phyloP scores from a whole-genome alignment of 1,139 yeast species.

The Ogataea hybrid region DNA sequence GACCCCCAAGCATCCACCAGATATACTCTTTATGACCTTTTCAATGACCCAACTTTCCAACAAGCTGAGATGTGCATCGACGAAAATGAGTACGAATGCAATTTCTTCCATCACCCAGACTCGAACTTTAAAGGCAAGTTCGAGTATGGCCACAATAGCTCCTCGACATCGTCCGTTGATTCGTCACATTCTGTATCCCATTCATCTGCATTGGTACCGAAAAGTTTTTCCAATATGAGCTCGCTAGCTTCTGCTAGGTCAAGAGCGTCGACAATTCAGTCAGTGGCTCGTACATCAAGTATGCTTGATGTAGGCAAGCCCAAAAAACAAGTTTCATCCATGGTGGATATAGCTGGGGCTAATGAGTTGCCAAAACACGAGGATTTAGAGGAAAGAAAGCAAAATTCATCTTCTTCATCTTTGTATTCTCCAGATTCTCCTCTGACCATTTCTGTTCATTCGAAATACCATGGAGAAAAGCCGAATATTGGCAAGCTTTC shows the following conservation, averaged over 20 bases:
- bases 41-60: constrained; percentile 64
- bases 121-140: constrained; percentile 20
- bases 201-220: background rate
- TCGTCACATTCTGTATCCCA: constrained; percentile 1
- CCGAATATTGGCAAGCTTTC: background rate
- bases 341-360: constrained; percentile 12
- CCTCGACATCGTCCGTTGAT: constrained; percentile 11
- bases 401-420: constrained; percentile 7
- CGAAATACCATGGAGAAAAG: background rate
- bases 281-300: constrained; percentile 9
- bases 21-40: constrained; percentile 53
- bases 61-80: constrained; percentile 61
- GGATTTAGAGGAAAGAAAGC: background rate
- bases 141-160: constrained; percentile 19
- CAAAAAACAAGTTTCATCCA: constrained; percentile 10
- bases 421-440: constrained; percentile 2
- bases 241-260: constrained; percentile 17
- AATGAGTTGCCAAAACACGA: constrained; percentile 9
- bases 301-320: constrained; percentile 15
- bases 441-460: background rate
- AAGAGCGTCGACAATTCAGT: constrained; percentile 12
- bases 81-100: constrained; percentile 51
- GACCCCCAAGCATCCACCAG: constrained; percentile 59
- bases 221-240: constrained; percentile 8
- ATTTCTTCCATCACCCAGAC: constrained; percentile 25